These are phyloP conservation scores for Candida sanyaensis DNA, from an alignment of 1,139 yeast species.

Conservation along the genomic window DNA sequence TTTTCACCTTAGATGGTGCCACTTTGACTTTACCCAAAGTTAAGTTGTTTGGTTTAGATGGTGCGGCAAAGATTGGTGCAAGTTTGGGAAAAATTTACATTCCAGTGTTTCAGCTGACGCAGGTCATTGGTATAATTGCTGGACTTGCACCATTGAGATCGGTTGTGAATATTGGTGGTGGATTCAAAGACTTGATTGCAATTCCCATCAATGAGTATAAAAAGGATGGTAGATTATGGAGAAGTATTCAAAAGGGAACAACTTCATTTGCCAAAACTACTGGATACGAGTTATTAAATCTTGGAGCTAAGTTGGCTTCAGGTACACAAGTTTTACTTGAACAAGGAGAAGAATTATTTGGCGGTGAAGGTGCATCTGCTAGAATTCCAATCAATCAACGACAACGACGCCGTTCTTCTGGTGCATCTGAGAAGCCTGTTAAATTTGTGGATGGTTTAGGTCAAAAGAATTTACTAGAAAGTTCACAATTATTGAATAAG, in stretches of 20 bases:
- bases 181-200: constrained; percentile 70
- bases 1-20: constrained; percentile 87
- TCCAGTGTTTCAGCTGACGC: constrained; percentile 81
- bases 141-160: constrained; percentile 86
- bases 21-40: constrained; percentile 63
- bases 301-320: constrained; percentile 85
- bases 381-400: constrained; percentile 21
- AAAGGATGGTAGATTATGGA: constrained; percentile 67
- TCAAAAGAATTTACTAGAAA: constrained; percentile 9
- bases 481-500: constrained; percentile 15
- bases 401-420: constrained; percentile 7
- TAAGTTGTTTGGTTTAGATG: constrained; percentile 73
- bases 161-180: constrained; percentile 74
- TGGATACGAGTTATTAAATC: constrained; percentile 73
- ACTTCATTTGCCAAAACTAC: constrained; percentile 77
- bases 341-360: constrained; percentile 73
- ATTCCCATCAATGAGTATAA: constrained; percentile 75
- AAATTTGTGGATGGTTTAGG: constrained; percentile 5
- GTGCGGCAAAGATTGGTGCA: constrained; percentile 60
- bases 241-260: constrained; percentile 79
- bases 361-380: constrained; percentile 62
- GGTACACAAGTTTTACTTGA: constrained; percentile 87
- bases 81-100: constrained; percentile 73
- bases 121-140: constrained; percentile 74
- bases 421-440: constrained; percentile 9